Evolutionary conservation across 768 basidiomycete genomes (phyloP).

Genomic region (Holtermannia corniformis): DNA sequence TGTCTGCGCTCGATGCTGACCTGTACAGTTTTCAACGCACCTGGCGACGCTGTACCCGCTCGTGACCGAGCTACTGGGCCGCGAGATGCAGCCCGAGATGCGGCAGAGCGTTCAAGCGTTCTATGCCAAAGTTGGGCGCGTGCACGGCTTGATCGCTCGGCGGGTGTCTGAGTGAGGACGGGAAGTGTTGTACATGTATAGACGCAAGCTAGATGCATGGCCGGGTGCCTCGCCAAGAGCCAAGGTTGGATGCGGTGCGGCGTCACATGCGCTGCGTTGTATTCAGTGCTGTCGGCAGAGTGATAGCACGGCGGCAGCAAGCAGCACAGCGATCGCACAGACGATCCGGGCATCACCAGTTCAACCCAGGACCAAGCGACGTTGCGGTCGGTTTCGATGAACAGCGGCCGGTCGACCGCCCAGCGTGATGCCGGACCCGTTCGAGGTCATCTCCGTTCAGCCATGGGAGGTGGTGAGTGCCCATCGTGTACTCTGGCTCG

Average conservation of each 20-base stretch:
- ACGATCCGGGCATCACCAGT: too few relatives aligned
- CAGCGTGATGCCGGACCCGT: background rate
- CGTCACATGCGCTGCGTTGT: too few relatives aligned
- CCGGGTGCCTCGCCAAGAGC: too few relatives aligned
- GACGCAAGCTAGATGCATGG: background rate
- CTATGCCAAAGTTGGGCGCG: constrained; percentile 56
- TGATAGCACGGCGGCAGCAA: too few relatives aligned
- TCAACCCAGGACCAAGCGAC: too few relatives aligned
- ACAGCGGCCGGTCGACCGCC: too few relatives aligned
- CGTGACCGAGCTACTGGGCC: constrained; percentile 68
- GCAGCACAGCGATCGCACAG: too few relatives aligned
- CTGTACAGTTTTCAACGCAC: constrained; percentile 70
- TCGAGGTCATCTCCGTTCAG: background rate
- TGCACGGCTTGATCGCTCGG: constrained; percentile 11
- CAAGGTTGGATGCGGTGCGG: too few relatives aligned
- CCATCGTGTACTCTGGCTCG: too few relatives aligned
- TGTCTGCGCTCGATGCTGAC: background rate
- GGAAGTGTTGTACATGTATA: background rate
- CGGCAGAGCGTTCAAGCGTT: constrained; percentile 68
- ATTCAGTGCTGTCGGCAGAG: too few relatives aligned
- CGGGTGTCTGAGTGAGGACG: background rate
- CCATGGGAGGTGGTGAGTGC: background rate
- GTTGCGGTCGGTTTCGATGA: too few relatives aligned
- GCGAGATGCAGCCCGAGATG: constrained; percentile 76
- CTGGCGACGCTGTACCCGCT: constrained; percentile 84